These are phyloP conservation scores for Pseudocercospora macadamiae DNA, from an alignment of 2,329 filamentous ascomycete genomes.

Conservation along the genomic window DNA sequence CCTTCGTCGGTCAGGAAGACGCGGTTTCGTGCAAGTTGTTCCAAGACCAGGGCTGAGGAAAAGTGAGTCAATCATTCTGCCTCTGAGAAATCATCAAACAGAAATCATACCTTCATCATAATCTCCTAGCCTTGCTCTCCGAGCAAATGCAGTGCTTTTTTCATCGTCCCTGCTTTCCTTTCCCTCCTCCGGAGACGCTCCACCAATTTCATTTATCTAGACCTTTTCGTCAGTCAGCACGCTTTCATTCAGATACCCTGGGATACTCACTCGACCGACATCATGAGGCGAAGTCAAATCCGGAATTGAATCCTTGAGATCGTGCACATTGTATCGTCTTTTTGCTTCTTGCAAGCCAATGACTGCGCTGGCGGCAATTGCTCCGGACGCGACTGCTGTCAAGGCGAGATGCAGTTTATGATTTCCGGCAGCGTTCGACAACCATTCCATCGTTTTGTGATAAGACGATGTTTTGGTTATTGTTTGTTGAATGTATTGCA, in stretches of 20 bases:
- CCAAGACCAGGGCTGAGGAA: slow-evolving; percentile 76
- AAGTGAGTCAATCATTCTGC: slow-evolving; percentile 9
- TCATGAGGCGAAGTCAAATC: slow-evolving; percentile 53
- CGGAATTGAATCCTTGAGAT: slow-evolving; percentile 65
- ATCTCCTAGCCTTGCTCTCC: slow-evolving; percentile 63
- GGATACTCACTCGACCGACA: slow-evolving; percentile 51
- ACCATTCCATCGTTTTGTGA: slow-evolving; percentile 37
- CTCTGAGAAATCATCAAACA: not conserved
- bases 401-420: slow-evolving; percentile 66
- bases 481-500: not conserved
- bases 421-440: slow-evolving; percentile 47
- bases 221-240: slow-evolving; percentile 44
- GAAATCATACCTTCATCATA: slow-evolving; percentile 60
- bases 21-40: slow-evolving; percentile 90
- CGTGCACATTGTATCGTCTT: slow-evolving; percentile 57
- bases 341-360: slow-evolving; percentile 60
- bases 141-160: slow-evolving; percentile 60
- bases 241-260: not conserved
- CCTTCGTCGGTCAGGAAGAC: slow-evolving; percentile 87
- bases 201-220: slow-evolving; percentile 66
- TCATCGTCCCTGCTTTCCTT: slow-evolving; percentile 57
- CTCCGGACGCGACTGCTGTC: slow-evolving; percentile 64
- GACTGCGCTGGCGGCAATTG: slow-evolving; percentile 56
- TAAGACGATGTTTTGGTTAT: not conserved
- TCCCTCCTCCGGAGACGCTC: slow-evolving; percentile 48